These are phyloP conservation scores for Aspergillus heteromorphus DNA, from an alignment of 495 filamentous ascomycete species.

Conservation along the genomic window DNA sequence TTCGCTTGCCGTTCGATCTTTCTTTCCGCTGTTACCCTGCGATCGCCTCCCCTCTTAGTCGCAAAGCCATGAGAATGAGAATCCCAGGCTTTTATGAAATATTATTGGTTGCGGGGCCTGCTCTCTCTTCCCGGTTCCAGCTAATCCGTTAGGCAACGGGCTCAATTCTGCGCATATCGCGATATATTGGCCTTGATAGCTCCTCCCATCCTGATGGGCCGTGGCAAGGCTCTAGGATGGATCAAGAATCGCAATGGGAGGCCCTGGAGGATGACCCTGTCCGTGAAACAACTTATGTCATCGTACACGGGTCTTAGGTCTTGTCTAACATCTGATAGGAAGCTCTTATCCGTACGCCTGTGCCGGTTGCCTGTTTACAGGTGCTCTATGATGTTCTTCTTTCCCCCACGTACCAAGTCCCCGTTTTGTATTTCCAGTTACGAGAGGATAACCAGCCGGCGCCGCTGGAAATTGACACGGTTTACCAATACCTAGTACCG, in stretches of 20 bases:
- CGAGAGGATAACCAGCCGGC: slow-evolving; percentile 58
- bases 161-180: slow-evolving; percentile 33
- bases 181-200: slow-evolving; percentile 14
- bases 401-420: slow-evolving; percentile 47
- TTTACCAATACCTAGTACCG: slow-evolving; percentile 68
- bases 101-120: slow-evolving; percentile 4
- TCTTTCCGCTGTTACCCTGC: neutral
- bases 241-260: slow-evolving; percentile 20
- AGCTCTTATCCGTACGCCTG: slow-evolving; percentile 29
- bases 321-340: slow-evolving; percentile 34
- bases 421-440: slow-evolving; percentile 47
- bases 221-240: neutral
- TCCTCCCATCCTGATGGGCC: slow-evolving; percentile 2
- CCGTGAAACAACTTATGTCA: slow-evolving; percentile 11
- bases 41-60: neutral
- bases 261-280: slow-evolving; percentile 33
- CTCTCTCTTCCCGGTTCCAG: slow-evolving; percentile 10
- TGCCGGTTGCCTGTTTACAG: slow-evolving; percentile 25
- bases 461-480: slow-evolving; percentile 57
- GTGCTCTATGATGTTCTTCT: slow-evolving; percentile 51
- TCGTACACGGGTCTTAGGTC: slow-evolving; percentile 3
- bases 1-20: neutral
- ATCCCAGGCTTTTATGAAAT: neutral
- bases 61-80: neutral
- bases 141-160: slow-evolving; percentile 22